Evolutionary conservation across 1,284 basidiomycete genomes (phyloP), one percentile per base, ranked within the genome.

Genomic region (Anthracocystis walkeri): DNA sequence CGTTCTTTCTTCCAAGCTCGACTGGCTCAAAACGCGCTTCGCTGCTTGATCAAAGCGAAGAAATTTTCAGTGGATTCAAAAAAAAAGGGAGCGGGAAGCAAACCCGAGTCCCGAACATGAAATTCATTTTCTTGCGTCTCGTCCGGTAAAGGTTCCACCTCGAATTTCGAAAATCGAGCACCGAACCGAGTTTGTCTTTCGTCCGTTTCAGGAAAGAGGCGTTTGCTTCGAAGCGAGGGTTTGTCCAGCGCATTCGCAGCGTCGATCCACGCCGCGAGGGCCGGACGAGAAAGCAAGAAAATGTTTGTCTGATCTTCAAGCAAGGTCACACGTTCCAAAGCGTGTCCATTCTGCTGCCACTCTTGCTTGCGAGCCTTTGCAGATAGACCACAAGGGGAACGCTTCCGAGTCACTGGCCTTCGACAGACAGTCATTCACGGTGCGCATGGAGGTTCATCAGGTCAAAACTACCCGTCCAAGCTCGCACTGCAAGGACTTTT

Each of bases 201-300:
- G 25, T 29, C 27, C 46, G 27, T 16, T 29, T 48, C 27, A 48
- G 46, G 27, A 48, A 48, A 31, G 18, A 21, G 41, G 41, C 41
- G 20, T 42, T 42, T 21, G 14, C n/a, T 29, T 48, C 12, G 3
- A 31, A 48, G 46, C 46, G 46, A 48, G 27, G 46, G 46, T 48
- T 48, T 48, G 46, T 48, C 10, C 16, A 48, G 27, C 27, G n/a
- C 46, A 46, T 46, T 27, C 14, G 45, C 45, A n/a, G 27, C 18
- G 27, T 48, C 46, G 46, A 48, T 48, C 46, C 27, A n/a, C 8
- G 18, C 46, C 21, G 25, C 10, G 23, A 27, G n/a, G 14, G 35
- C 35, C 14, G 14, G 35, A 12, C 33, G 11, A 33, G 33, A 33
- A 33, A 12, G 35, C 11, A 38, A 38, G 35, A 3, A 31, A 29